Base-by-base conservation (phyloP, 1,284 basidiomycete species). In the Athelia sp. region DNA sequence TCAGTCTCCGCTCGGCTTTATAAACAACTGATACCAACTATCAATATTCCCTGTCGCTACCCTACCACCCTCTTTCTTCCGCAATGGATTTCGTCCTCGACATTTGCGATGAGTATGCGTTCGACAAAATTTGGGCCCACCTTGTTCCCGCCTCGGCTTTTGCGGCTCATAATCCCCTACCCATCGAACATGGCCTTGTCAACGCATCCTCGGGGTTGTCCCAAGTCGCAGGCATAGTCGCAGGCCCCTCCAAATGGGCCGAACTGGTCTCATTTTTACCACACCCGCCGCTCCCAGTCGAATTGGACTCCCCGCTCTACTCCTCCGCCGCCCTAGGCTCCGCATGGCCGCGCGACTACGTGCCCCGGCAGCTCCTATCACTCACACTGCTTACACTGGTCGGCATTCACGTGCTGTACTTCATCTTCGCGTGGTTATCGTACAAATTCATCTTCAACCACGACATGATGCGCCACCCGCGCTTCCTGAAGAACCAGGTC, bases 371-470 rank as follows among this genome's bases (percentile, higher is more conserved):
- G 64, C 56, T 86, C 9, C 38, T 90, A 21, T 97, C 94, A 2
- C 75, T 99, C 49, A 70, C 73, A 55, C 64, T 76, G 38, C 64
- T 98, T 56, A 96, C 94, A 8, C 72, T 91, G 52, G 59, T 92
- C 52, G 93, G 93, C 54, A 91, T 93, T 48, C 79, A 86, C 58
- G 34, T 83, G 43, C 76, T 95, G 46, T 95, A 99, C 70, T 96
- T 98, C 69, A 50, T 85, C 40, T 90, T 97, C 61, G 94, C 94
- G 22, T 73, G 78, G 24, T 64, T 93, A 10, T 93, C 93, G 3
- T 99, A 94, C 72, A 74, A 72, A 50, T 87, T 79, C 68, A 81
- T 99, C 53, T 99, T 98, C 80, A 95, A 99, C 72, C 88, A 94
- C 60, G 84, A 95, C 21, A 93, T 99, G 84, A 94, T 94, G 84